Base-by-base conservation (phyloP, 306 rosid species). In the Macrotyloma uniflorum region DNA sequence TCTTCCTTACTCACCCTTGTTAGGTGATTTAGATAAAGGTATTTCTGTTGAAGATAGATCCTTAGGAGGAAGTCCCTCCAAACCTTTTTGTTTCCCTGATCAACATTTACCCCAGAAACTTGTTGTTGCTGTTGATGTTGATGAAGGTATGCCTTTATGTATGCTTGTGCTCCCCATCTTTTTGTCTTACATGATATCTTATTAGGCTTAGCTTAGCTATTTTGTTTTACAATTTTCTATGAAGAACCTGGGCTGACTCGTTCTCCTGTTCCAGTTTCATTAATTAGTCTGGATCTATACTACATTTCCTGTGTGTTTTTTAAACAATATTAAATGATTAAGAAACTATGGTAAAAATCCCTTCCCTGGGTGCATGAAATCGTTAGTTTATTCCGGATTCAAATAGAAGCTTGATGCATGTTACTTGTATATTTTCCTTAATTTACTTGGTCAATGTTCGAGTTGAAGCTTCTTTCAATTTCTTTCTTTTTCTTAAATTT, bases 91-190 rank as follows among this genome's bases (percentile, higher is more conserved):
- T 36, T 86, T 87, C 49, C 79, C 66, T 54, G 83, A 86, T 69
- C 83, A 54, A 18, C 79, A 73, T 47, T 72, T 76, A 73, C 57
- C 88, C 2, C 85, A 75, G 59, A 91, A 88, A 72, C 57, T 90
- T 47, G 85, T 68, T 58, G 96, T 93, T 58, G 98, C 98, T 2
- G 97, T 93, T 49, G 98, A 93, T 61, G 87, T 93, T 47, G 98
- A 93, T 70, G 98, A 93, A 82, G 98, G 97, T 90, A 46, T 62
- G 80, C 64, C 13, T 54, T 45, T 35, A 13, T 77, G 43, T 45
- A 46, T 33, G 36, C 28, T 20, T 32, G 14, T 69, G 63, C n/a
- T 11, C 35, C 18, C 19, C 43, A 15, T 47, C 24, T 33, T 65
- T 74, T 16, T 54, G 47, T 77, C 33, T 11, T 77, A 14, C 0